A percentile compares a stretch with the other conserved stretches of the same genome.
phyloP scores from a whole-genome alignment of 768 basidiomycete genomes.

The Ramaria sp. region DNA sequence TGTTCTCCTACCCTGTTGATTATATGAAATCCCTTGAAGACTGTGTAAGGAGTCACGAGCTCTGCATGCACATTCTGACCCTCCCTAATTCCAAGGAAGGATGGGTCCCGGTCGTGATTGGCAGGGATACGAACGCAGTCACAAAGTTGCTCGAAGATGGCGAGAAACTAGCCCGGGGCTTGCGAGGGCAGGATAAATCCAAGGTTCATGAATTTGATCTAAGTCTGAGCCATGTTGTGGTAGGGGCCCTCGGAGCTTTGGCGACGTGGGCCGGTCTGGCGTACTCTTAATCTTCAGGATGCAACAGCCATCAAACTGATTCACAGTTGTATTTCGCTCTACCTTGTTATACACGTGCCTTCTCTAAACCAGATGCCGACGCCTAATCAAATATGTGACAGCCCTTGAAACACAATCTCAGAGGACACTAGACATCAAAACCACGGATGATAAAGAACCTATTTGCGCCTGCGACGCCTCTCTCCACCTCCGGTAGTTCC shows the following conservation, averaged over 20 bases:
- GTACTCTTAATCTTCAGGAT: neutral
- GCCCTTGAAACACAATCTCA: neutral
- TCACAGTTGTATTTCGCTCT: neutral
- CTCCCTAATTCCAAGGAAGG: neutral
- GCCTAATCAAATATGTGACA: neutral
- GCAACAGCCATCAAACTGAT: neutral
- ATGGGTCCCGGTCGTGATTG: neutral
- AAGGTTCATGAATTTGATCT: neutral
- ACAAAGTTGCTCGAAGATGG: neutral
- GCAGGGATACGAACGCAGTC: neutral
- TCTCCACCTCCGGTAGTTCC: neutral
- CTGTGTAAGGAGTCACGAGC: neutral
- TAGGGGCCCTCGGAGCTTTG: neutral
- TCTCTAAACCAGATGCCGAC: neutral
- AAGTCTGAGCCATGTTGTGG: neutral
- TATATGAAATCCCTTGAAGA: neutral
- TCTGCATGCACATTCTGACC: neutral
- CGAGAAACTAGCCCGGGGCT: neutral
- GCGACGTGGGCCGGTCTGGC: constrained; percentile 1
- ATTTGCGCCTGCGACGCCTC: constrained; percentile 8
- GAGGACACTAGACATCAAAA: neutral
- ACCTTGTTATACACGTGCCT: neutral
- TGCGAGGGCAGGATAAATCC: neutral
- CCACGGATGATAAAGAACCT: neutral
- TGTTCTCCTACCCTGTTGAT: neutral